Percentiles rank a stretch among this genome's conserved stretches.
Conservation (phyloP, 73 alveolate genomes). For the Breviolum minutum region DNA sequence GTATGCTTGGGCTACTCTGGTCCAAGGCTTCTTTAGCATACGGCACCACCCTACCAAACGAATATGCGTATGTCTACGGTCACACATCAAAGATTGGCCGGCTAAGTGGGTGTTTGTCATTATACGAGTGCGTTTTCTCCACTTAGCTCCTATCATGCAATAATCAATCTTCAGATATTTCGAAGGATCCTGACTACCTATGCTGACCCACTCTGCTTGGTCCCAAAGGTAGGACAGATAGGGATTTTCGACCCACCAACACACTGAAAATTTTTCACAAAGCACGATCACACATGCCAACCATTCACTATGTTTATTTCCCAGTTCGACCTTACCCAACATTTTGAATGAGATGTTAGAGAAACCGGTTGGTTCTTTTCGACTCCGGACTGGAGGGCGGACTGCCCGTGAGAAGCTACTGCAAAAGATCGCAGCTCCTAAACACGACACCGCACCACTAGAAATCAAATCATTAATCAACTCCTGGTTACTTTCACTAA, state of each 20-base stretch:
- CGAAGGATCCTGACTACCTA: background rate
- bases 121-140: background rate
- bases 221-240: background rate
- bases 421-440: background rate
- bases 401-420: background rate
- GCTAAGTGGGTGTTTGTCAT: background rate
- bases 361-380: background rate
- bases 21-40: background rate
- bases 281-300: background rate
- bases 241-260: background rate
- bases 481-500: background rate
- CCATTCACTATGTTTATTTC: too few relatives aligned
- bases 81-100: background rate
- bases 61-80: background rate
- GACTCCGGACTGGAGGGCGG: background rate
- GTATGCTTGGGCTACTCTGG: background rate
- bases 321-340: background rate
- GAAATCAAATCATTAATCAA: background rate
- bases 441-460: background rate
- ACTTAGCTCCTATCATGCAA: background rate
- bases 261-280: background rate
- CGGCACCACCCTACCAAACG: background rate
- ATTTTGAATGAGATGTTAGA: background rate
- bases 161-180: background rate
- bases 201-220: background rate